phyloP scores from a whole-genome alignment of 805 yeast genomes.

The Phaffomyces antillensis region DNA sequence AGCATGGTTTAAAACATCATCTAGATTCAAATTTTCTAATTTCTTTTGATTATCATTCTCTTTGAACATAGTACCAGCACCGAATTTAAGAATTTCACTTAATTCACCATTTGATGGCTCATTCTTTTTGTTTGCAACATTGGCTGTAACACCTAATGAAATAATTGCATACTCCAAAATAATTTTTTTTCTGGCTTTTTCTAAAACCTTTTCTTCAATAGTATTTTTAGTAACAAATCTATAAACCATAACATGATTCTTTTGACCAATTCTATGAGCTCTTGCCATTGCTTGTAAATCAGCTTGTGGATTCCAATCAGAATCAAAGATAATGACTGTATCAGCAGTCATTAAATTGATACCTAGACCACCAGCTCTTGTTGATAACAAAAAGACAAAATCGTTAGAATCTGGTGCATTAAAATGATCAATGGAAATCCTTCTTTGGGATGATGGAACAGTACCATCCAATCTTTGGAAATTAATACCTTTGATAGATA shows the following conservation, averaged over 20 bases:
- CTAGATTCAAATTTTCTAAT: constrained; percentile 89
- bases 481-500: constrained; percentile 76
- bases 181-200: constrained; percentile 97
- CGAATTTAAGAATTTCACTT: constrained; percentile 90
- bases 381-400: constrained; percentile 81
- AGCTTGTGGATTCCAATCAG: constrained; percentile 99
- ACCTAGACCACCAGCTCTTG: constrained; percentile 99
- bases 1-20: constrained; percentile 93
- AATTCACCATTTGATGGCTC: constrained; percentile 84
- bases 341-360: constrained; percentile 99
- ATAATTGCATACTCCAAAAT: constrained; percentile 96
- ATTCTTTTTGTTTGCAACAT: constrained; percentile 35
- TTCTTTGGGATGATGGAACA: constrained; percentile 85
- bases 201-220: constrained; percentile 94
- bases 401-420: constrained; percentile 91
- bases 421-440: constrained; percentile 93
- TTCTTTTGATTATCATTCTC: constrained; percentile 93
- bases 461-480: constrained; percentile 97
- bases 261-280: constrained; percentile 99
- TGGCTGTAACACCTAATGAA: constrained; percentile 89
- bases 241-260: constrained; percentile 95
- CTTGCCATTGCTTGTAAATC: constrained; percentile 99
- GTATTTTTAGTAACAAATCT: constrained; percentile 97
- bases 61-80: constrained; percentile 97
- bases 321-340: constrained; percentile 94